These are phyloP conservation scores for Apophysomyces variabilis DNA, from an alignment of 371 early-diverging fungal species.

Conservation along the genomic window DNA sequence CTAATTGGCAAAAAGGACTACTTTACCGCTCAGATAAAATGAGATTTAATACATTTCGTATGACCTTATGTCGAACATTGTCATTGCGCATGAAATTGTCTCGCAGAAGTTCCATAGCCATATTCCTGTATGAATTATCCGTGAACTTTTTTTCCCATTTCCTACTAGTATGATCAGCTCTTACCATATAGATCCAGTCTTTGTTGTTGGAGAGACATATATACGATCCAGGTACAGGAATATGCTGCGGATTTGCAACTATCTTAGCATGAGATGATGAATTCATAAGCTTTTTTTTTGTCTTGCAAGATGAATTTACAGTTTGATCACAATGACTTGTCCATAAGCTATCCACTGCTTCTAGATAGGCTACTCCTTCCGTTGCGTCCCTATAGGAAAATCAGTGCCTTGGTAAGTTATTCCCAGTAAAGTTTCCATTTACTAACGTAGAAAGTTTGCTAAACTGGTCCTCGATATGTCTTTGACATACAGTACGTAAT, in stretches of 20 bases:
- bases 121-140: conserved; percentile 53
- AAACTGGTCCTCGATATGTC: conserved; percentile 47
- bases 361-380: conserved; percentile 53
- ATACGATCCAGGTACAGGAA: conserved; percentile 94
- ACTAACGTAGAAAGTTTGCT: conserved; percentile 35
- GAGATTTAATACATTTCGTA: conserved; percentile 56
- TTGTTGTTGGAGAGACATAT: conserved; percentile 73
- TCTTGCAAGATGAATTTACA: conserved; percentile 32
- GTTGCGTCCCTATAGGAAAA: conserved; percentile 30
- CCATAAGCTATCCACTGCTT: conserved; percentile 65
- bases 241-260: conserved; percentile 81
- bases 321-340: conserved; percentile 71
- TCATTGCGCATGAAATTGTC: conserved; percentile 54
- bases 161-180: neutral
- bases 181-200: conserved; percentile 75
- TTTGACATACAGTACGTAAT: conserved; percentile 61
- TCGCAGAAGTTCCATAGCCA: conserved; percentile 81
- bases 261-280: conserved; percentile 2
- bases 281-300: neutral
- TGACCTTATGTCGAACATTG: conserved; percentile 55
- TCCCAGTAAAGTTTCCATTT: neutral
- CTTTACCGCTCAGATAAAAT: conserved; percentile 64
- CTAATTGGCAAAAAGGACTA: neutral
- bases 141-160: neutral
- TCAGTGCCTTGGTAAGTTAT: neutral